Evolutionary conservation across 2,329 filamentous ascomycete species (phyloP), one percentile per base, ranked within the genome.

Genomic region (Geoglossum cookeanum): DNA sequence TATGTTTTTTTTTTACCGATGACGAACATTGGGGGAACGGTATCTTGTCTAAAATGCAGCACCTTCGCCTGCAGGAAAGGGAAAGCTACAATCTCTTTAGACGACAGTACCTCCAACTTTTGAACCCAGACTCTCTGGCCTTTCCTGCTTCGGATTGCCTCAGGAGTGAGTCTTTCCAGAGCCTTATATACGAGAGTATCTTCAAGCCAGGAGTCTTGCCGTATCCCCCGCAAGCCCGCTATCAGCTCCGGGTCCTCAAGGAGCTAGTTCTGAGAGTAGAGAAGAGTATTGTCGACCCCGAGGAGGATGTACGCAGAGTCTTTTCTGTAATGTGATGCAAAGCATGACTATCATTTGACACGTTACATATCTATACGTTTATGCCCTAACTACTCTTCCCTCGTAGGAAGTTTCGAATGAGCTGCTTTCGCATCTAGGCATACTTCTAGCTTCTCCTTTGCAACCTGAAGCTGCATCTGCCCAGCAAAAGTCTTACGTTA

Each of bases 341-440:
- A 1, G 22, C 22, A 22, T 22, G 22, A 22, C 22, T 22, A 22
- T 22, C 22, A 2, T 22, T 22, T 22, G 22, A 22, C 2, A 22
- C 22, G 1, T 63, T 62, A 7, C 9, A 49, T 33, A 17, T 53
- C 32, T 58, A 39, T 58, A 47, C n/a, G 33, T 35, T 53, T 47
- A 45, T 29, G 55, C 44, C 59, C 57, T 58, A 32, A 49, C 58
- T 57, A 17, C 61, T 62, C 55, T 54, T 52, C 62, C 59, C 60
- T 63, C 57, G 61, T 70, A 96, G 90, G 88, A 84, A 68, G 82
- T 95, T 52, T 88, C 84, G 60, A 87, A 94, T 69, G 76, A 84
- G 68, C 77, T 96, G 64, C 86, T 91, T 77, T 74, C 75, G 57
- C 73, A 75, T 42, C 76, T 94, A 62, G 80, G 83, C 57, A 69